Conservation (phyloP, 495 filamentous ascomycete species). For the Rusavskia elegans region DNA sequence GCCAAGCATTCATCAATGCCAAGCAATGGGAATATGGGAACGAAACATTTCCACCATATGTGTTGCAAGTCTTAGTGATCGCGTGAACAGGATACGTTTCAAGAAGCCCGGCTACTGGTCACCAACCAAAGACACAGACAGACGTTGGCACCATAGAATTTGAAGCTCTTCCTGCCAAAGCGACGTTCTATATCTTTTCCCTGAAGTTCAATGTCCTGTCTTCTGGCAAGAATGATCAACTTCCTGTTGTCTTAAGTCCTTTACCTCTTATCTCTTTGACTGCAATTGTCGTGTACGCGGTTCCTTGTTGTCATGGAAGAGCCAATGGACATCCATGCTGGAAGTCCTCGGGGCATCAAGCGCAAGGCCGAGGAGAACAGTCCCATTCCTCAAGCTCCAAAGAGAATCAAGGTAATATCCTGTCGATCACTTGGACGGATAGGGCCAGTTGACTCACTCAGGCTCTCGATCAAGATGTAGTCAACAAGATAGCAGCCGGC, state of each 20-base stretch:
- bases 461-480: constrained; percentile 87
- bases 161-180: too few relatives aligned
- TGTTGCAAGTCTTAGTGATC: too few relatives aligned
- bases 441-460: constrained; percentile 19
- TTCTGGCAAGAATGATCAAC: too few relatives aligned
- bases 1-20: neutral
- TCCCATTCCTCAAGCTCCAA: constrained; percentile 31
- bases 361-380: constrained; percentile 38
- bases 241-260: too few relatives aligned
- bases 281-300: neutral
- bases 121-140: neutral
- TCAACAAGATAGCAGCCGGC: constrained; percentile 98
- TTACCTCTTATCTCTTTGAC: neutral
- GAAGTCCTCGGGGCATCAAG: constrained; percentile 42
- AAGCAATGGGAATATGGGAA: too few relatives aligned
- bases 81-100: too few relatives aligned
- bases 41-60: too few relatives aligned
- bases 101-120: neutral
- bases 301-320: constrained; percentile 22
- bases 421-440: too few relatives aligned
- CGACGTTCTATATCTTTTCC: too few relatives aligned
- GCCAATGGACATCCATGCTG: constrained; percentile 28
- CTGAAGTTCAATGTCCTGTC: neutral
- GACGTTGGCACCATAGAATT: too few relatives aligned
- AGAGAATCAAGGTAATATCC: constrained; percentile 44